phyloP scores from a whole-genome alignment of 306 rosid species.

The Medicago ruthenica region DNA sequence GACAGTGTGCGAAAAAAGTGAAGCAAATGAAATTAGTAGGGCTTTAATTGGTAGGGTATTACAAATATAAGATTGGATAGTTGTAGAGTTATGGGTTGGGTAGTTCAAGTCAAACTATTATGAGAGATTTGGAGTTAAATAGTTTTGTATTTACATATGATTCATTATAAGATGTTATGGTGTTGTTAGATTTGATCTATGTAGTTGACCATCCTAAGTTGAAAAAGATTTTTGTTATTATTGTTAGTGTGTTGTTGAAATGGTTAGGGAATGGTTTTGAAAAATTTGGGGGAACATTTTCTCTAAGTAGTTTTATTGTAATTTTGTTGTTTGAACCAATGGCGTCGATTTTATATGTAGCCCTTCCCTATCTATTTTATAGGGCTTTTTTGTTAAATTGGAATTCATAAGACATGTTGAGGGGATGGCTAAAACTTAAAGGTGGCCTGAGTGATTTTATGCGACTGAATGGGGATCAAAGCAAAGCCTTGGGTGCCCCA shows the following conservation, averaged over 20 bases:
- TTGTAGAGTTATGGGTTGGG: not conserved
- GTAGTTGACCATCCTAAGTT: not conserved
- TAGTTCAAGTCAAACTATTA: not conserved
- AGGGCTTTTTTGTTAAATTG: not conserved
- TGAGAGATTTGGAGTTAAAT: not conserved
- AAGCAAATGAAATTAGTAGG: not conserved
- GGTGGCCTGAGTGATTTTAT: not conserved
- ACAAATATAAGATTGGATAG: not conserved
- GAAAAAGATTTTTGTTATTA: not conserved
- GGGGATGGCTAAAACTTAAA: conserved; percentile 12
- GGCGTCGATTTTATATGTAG: not conserved
- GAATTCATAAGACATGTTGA: not conserved
- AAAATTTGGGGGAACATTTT: not conserved
- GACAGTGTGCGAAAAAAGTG: not conserved
- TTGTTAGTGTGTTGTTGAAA: not conserved
- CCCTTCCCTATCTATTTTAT: not conserved
- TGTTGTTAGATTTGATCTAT: not conserved
- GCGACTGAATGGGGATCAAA: not conserved
- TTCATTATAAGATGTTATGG: not conserved
- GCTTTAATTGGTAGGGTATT: conserved; percentile 14
- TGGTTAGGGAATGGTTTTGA: not conserved
- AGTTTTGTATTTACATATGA: not conserved
- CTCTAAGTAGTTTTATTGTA: not conserved
- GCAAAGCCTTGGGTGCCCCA: not conserved
- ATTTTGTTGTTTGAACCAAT: conserved; percentile 19